Evolutionary conservation across 768 basidiomycete genomes (phyloP), one percentile per base, ranked within the genome.

Genomic region (Fomitopsis serialis): DNA sequence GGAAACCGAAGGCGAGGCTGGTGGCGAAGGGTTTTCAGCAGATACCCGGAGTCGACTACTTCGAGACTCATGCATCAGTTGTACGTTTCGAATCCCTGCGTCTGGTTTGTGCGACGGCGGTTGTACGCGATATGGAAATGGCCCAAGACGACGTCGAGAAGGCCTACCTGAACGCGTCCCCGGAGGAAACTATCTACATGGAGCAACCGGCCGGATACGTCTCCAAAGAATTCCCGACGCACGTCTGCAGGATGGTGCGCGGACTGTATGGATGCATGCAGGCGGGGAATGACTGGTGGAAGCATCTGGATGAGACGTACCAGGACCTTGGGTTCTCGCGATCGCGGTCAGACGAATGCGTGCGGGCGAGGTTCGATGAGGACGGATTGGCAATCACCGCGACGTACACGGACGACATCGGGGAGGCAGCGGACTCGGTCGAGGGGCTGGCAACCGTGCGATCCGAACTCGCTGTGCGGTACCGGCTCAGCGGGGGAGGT

Each of bases 21-120:
- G 42, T 43, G 8, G 42, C 71, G 1, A 59, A 68, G 37, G 74
- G 75, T 0, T 72, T 68, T 63, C 56, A 59, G 0, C 74, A 76
- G 49, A 53, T 67, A 43, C 42, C 17, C 19, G 42, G 22, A 10
- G 10, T 22, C 42, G 19, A n/a, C 42, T 22, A 8, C 13, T 17
- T 43, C 19, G 29, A 58, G 67, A 36, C 67, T 60, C 58, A 66
- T 68, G 58, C 25, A 44, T 0, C 64, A 62, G 42, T 59, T 65
- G 0, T 55, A n/a, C n/a, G n/a, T n/a, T n/a, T n/a, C n/a, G n/a
- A n/a, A n/a, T n/a, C n/a, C n/a, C n/a, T n/a, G n/a, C n/a, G n/a
- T n/a, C n/a, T n/a, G n/a, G n/a, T n/a, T n/a, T n/a, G n/a, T n/a
- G n/a, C n/a, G n/a, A n/a, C n/a, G n/a, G n/a, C n/a, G n/a, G n/a